Evolutionary conservation across 441 rosid genomes (phyloP).

Genomic region (Manihot esculenta): DNA sequence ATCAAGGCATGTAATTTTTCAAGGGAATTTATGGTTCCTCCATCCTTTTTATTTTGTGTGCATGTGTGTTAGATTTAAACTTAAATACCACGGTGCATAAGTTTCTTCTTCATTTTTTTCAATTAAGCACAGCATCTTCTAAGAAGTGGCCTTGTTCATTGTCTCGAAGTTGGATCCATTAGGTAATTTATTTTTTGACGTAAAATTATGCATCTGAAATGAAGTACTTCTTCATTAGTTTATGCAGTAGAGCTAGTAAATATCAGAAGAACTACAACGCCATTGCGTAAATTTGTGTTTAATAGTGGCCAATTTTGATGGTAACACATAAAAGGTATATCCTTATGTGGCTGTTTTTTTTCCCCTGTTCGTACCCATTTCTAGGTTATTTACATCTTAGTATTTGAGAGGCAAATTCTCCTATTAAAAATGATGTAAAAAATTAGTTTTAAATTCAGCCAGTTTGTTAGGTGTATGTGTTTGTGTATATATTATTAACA

Average conservation of each 20-base stretch:
- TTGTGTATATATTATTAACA: constrained; percentile 14
- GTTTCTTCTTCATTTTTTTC: neutral
- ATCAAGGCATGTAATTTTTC: neutral
- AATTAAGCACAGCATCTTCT: neutral
- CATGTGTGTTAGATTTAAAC: neutral
- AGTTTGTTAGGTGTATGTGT: neutral
- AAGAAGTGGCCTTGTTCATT: neutral
- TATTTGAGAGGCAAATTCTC: neutral
- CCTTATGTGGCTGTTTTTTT: neutral
- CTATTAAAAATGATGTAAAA: neutral
- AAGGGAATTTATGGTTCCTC: constrained; percentile 1
- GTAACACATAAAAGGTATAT: neutral
- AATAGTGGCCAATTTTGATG: neutral
- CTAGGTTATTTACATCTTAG: constrained; percentile 6
- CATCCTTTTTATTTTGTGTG: neutral
- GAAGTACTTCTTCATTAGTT: neutral
- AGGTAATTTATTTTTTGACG: neutral
- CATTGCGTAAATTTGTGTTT: neutral
- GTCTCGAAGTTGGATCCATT: neutral
- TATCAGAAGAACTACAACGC: neutral
- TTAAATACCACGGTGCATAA: neutral
- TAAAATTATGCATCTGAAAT: neutral
- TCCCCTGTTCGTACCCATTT: neutral
- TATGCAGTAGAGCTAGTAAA: neutral
- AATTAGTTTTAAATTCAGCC: neutral